Conservation (phyloP, 2,329 filamentous ascomycete species). For the Lithohypha guttulata region DNA sequence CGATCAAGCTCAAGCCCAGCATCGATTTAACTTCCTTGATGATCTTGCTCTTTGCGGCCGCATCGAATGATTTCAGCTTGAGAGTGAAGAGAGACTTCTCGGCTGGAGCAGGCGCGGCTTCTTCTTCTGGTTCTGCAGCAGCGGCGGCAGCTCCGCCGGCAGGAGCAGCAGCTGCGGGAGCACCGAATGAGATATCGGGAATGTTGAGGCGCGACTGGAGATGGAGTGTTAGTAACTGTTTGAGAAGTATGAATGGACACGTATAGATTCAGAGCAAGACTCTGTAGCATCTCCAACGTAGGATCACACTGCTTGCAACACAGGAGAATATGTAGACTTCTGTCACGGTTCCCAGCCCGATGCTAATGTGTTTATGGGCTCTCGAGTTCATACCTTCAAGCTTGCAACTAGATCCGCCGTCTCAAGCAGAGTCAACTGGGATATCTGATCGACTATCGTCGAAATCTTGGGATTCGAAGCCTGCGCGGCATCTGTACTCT, state of each 20-base stretch:
- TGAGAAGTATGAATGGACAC: neutral
- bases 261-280: too few relatives aligned
- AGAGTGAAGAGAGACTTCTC: slow-evolving; percentile 97
- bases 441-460: slow-evolving; percentile 95
- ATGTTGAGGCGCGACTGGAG: slow-evolving; percentile 90
- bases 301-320: too few relatives aligned
- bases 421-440: slow-evolving; percentile 92
- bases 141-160: slow-evolving; percentile 52
- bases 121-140: slow-evolving; percentile 54
- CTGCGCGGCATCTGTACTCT: slow-evolving; percentile 64
- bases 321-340: too few relatives aligned
- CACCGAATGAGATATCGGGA: slow-evolving; percentile 90
- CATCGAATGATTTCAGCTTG: slow-evolving; percentile 84
- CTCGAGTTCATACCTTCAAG: slow-evolving; percentile 78
- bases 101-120: slow-evolving; percentile 76
- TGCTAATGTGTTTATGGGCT: too few relatives aligned
- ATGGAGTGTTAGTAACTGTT: slow-evolving; percentile 5
- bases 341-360: too few relatives aligned
- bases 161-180: slow-evolving; percentile 57
- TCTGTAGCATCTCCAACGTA: too few relatives aligned
- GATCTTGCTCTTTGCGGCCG: slow-evolving; percentile 87
- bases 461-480: slow-evolving; percentile 78
- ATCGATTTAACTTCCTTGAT: slow-evolving; percentile 99
- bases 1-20: slow-evolving; percentile 88
- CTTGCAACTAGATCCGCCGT: slow-evolving; percentile 90